Evolutionary conservation across 805 yeast genomes (phyloP).

Genomic region (Candida nonsorbophila): DNA sequence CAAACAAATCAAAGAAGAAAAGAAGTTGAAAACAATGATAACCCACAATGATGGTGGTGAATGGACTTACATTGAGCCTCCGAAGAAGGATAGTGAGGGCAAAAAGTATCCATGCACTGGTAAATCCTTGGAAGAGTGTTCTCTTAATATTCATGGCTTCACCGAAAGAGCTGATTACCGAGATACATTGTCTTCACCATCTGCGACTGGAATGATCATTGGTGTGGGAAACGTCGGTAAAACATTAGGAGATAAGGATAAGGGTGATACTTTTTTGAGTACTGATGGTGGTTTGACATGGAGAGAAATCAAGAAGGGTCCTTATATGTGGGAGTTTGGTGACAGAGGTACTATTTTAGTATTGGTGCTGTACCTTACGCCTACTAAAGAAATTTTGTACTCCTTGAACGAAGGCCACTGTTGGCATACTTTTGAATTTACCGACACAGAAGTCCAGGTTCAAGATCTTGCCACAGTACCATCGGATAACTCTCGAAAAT

Average conservation of each 20-base stretch:
- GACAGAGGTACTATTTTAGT: constrained; percentile 89
- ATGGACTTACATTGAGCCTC: constrained; percentile 74
- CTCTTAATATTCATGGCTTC: constrained; percentile 82
- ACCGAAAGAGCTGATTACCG: constrained; percentile 82
- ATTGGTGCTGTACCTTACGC: constrained; percentile 53
- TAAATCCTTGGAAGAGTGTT: constrained; percentile 53
- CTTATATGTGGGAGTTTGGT: constrained; percentile 91
- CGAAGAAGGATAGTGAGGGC: constrained; percentile 57
- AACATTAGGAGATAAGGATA: constrained; percentile 38
- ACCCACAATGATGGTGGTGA: constrained; percentile 90
- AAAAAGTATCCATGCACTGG: constrained; percentile 50
- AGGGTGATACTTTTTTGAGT: constrained; percentile 66
- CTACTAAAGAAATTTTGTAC: constrained; percentile 55
- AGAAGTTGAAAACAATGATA: constrained; percentile 64
- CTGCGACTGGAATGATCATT: constrained; percentile 84
- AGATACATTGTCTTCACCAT: constrained; percentile 81
- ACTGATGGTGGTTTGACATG: constrained; percentile 90
- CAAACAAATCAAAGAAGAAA: constrained; percentile 27
- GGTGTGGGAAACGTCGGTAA: constrained; percentile 94
- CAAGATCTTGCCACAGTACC: constrained; percentile 86
- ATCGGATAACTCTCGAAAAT: constrained; percentile 79
- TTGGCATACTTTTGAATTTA: constrained; percentile 66
- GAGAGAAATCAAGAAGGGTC: constrained; percentile 72
- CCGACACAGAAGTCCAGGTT: constrained; percentile 50
- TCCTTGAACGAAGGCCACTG: constrained; percentile 76